These are phyloP conservation scores for Cryphonectria naterciae DNA, from an alignment of 2,329 filamentous ascomycete genomes.

Conservation along the genomic window DNA sequence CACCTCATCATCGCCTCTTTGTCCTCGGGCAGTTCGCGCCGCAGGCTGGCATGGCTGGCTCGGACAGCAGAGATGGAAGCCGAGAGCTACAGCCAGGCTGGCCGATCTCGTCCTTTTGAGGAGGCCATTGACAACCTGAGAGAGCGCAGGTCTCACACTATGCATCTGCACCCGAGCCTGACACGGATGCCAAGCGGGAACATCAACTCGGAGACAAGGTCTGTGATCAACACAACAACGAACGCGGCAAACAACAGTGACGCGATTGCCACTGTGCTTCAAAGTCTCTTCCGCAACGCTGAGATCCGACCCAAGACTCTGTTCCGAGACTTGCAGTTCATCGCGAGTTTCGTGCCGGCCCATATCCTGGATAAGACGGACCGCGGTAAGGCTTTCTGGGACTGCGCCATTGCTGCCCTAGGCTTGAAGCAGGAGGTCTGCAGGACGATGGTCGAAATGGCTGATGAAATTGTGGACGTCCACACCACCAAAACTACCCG, in stretches of 20 bases:
- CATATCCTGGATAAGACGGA: constrained; percentile 65
- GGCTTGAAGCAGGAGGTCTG: constrained; percentile 86
- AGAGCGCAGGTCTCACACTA: constrained; percentile 66
- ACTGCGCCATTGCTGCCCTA: constrained; percentile 86
- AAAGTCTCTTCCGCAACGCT: constrained; percentile 68
- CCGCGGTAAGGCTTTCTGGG: constrained; percentile 81
- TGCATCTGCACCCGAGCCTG: constrained; percentile 43
- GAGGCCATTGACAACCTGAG: constrained; percentile 72
- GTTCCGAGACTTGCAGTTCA: constrained; percentile 80
- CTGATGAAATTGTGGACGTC: constrained; percentile 58
- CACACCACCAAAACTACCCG: constrained; percentile 66
- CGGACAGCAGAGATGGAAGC: constrained; percentile 34
- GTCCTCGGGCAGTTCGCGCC: constrained; percentile 54
- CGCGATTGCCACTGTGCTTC: constrained; percentile 67
- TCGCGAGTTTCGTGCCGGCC: constrained; percentile 67
- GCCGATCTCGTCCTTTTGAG: constrained; percentile 57
- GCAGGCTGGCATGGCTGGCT: constrained; percentile 42
- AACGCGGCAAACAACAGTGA: constrained; percentile 57
- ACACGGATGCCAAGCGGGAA: constrained; percentile 29
- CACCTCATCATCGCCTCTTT: constrained; percentile 79
- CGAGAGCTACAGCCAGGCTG: constrained; percentile 30
- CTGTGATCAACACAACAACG: constrained; percentile 50
- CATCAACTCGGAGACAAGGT: constrained; percentile 49
- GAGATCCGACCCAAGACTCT: constrained; percentile 76
- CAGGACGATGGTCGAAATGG: constrained; percentile 72